phyloP scores from a whole-genome alignment of 2,329 filamentous ascomycete genomes.

The Daldinia sp. region DNA sequence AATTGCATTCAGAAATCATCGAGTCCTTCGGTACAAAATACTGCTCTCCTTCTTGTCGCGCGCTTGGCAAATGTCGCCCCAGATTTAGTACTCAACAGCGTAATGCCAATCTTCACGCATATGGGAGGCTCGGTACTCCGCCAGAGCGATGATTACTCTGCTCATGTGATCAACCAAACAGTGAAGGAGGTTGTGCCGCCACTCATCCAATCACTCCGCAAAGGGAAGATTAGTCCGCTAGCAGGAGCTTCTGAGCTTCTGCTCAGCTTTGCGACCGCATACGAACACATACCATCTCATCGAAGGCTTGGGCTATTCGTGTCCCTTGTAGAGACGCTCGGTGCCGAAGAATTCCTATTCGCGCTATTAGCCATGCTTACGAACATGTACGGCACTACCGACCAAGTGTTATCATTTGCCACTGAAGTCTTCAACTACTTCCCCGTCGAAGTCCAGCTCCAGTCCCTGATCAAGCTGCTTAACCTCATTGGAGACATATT shows the following conservation, averaged over 20 bases:
- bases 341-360: conserved; percentile 87
- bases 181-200: conserved; percentile 95
- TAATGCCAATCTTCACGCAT: conserved; percentile 99
- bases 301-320: conserved; percentile 85
- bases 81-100: conserved; percentile 91
- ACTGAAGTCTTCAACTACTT: conserved; percentile 80
- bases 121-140: conserved; percentile 93
- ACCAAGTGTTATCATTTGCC: conserved; percentile 79
- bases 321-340: conserved; percentile 86
- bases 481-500: conserved; percentile 81
- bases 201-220: conserved; percentile 84
- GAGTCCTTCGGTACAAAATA: conserved; percentile 93
- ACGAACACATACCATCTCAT: conserved; percentile 93
- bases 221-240: conserved; percentile 81
- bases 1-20: conserved; percentile 93
- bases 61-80: conserved; percentile 88
- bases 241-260: conserved; percentile 88
- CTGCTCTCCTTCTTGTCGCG: conserved; percentile 87
- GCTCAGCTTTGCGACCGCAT: conserved; percentile 95
- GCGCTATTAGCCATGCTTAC: conserved; percentile 89
- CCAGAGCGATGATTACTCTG: conserved; percentile 96
- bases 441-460: conserved; percentile 78
- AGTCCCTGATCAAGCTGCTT: conserved; percentile 81
- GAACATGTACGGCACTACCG: conserved; percentile 86
- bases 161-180: conserved; percentile 94